These are phyloP conservation scores for Candida maesae DNA, from an alignment of 805 yeast species.

Conservation along the genomic window DNA sequence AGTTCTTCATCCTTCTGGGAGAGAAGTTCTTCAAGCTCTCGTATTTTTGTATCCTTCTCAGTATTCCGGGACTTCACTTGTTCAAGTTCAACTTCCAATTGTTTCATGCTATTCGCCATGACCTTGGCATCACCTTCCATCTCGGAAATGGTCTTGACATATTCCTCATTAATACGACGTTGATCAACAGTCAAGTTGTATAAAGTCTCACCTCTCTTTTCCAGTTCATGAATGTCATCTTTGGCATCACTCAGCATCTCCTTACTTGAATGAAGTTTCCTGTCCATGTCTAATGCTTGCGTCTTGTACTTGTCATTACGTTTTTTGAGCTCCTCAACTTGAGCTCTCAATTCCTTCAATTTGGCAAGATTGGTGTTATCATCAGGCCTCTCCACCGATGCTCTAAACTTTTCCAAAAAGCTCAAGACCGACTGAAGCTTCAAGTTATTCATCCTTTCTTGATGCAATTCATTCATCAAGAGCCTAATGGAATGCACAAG, in stretches of 20 bases:
- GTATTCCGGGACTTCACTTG: background rate
- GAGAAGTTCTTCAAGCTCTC: background rate
- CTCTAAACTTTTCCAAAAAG: constrained; percentile 49
- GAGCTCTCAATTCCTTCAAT: background rate
- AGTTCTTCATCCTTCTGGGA: constrained; percentile 2
- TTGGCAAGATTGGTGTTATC: background rate
- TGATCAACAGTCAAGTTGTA: constrained; percentile 1
- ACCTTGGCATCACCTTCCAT: background rate
- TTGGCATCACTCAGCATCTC: background rate
- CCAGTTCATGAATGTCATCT: background rate
- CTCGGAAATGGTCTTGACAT: constrained; percentile 1
- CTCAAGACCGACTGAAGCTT: constrained; percentile 50
- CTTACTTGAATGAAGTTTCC: background rate
- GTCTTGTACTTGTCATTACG: constrained; percentile 4
- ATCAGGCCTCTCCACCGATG: constrained; percentile 3
- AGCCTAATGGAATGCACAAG: constrained; percentile 53
- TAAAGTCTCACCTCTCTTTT: background rate
- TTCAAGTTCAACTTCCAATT: background rate
- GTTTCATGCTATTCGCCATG: background rate
- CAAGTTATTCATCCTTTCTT: constrained; percentile 56
- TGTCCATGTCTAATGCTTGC: constrained; percentile 5
- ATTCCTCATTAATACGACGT: constrained; percentile 1
- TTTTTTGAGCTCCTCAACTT: constrained; percentile 2
- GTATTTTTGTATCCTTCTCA: background rate
- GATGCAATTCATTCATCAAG: constrained; percentile 51